A percentile compares a stretch with the other conserved stretches of the same genome.
phyloP scores from a whole-genome alignment of 1,284 basidiomycete species.

The Ceratobasidium sp. region DNA sequence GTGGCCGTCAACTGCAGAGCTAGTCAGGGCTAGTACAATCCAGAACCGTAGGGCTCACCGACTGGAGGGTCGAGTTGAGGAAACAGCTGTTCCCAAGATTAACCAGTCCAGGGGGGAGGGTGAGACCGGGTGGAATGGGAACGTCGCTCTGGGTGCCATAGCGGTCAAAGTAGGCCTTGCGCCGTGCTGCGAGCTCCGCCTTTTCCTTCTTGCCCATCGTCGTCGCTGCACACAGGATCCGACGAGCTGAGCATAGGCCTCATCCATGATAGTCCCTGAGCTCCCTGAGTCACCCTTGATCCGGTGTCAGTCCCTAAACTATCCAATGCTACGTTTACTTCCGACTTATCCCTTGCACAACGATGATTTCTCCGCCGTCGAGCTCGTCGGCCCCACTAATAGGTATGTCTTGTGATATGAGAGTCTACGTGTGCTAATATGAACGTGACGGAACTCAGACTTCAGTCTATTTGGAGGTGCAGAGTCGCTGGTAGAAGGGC shows the following conservation, averaged over 20 bases:
- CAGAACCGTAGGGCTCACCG: constrained; percentile 36
- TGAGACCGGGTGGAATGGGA: constrained; percentile 7
- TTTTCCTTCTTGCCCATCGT: constrained; percentile 41
- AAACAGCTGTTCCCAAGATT: constrained; percentile 53
- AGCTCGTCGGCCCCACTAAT: constrained; percentile 34
- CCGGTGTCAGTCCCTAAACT: too few relatives aligned
- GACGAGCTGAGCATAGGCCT: too few relatives aligned
- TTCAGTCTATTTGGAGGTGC: constrained; percentile 71
- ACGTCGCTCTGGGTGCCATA: constrained; percentile 1
- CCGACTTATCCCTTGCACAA: not conserved
- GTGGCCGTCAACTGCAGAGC: constrained; percentile 48
- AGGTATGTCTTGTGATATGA: not conserved
- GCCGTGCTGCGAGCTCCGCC: constrained; percentile 28
- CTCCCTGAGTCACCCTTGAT: too few relatives aligned
- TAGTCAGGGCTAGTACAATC: not conserved
- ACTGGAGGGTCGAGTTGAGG: constrained; percentile 53
- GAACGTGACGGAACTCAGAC: constrained; percentile 66
- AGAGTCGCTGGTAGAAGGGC: constrained; percentile 71
- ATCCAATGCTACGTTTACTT: too few relatives aligned
- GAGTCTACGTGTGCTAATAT: not conserved
- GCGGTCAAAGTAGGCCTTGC: constrained; percentile 28
- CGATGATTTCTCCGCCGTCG: constrained; percentile 37
- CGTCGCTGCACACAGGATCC: constrained; percentile 11
- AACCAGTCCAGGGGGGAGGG: constrained; percentile 48
- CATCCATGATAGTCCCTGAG: too few relatives aligned